Evolutionary conservation across 176 grass and related monocot genomes (phyloP), one percentile per base, ranked within the genome.

Genomic region (Bonia amplexicaulis): DNA sequence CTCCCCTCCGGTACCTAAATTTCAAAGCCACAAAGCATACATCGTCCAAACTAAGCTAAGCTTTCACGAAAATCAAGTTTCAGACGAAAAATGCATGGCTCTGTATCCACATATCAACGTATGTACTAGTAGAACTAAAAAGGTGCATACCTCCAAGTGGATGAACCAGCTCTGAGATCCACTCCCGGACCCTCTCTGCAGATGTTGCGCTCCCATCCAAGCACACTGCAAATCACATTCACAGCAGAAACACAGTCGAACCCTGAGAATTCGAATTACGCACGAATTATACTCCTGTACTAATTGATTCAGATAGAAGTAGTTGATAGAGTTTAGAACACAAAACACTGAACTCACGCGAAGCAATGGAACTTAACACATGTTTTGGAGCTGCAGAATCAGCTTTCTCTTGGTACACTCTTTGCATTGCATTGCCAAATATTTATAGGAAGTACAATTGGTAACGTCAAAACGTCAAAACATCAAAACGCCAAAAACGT

Each of bases 131-230:
- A n/a, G 13, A 73, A 4, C 2, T n/a, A 46, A 60, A 17, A 59
- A 40, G 19, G 26, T 9, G 73, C 35, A 11, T 78, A 95, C 93
- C 88, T 95, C 93, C 83, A 92, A 74, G 63, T 95, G 90, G 82
- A 95, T 80, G 37, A 92, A 85, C 90, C 90, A 95, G 65, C 48
- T 92, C 12, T 58, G 55, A 4, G 79, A 88, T 19, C 90, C 93
- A 69, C 51, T 39, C 9, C 88, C 93, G 0, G 77, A 92, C 7
- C 93, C 93, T 29, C 79, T 81, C 85, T 88, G 88, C 22, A 95
- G 79, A 88, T 95, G 93, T 80, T 1, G 83, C 69, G 59, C 88
- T 92, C 45, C 90, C 90, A 27, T 95, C 93, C 82, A 95, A 95
- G 73, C 93, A 95, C 66, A 95, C 90, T 95, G 85, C 27, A 76